Evolutionary conservation across 306 rosid species (phyloP).

Genomic region (Quercus gilva): DNA sequence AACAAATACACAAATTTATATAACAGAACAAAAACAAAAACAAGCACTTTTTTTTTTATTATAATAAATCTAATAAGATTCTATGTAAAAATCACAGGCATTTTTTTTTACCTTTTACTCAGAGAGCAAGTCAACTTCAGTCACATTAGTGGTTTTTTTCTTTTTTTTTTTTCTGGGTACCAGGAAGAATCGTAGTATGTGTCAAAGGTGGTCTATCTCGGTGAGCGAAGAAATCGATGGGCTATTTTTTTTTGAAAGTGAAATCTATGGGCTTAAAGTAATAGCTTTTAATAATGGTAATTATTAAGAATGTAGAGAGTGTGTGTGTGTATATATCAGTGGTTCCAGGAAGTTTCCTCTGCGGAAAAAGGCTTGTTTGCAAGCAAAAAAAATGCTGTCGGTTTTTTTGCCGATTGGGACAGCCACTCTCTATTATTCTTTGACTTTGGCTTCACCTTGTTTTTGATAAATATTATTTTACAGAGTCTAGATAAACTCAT

Average conservation of each 20-base stretch:
- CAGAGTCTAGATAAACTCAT: too few relatives aligned
- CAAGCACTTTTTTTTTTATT: neutral
- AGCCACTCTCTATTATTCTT: neutral
- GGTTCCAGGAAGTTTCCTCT: slow-evolving; percentile 18
- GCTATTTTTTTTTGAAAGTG: too few relatives aligned
- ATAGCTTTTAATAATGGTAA: too few relatives aligned
- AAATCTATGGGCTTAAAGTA: neutral
- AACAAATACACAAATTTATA: too few relatives aligned
- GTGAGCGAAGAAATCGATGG: neutral
- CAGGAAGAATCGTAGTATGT: neutral
- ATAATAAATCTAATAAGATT: neutral
- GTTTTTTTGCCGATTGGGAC: neutral
- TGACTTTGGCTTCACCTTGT: neutral
- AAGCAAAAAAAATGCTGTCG: neutral
- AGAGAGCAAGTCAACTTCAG: neutral
- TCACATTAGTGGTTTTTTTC: neutral
- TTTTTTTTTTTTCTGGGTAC: neutral
- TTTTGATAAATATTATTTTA: neutral
- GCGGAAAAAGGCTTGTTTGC: neutral
- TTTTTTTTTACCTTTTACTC: neutral
- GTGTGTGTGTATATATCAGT: neutral
- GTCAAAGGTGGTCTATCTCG: neutral
- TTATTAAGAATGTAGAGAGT: too few relatives aligned
- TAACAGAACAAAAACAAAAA: neutral
- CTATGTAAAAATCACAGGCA: neutral